Evolutionary conservation across 1,139 yeast species (phyloP).

Genomic region (Nakaseomyces sp.): DNA sequence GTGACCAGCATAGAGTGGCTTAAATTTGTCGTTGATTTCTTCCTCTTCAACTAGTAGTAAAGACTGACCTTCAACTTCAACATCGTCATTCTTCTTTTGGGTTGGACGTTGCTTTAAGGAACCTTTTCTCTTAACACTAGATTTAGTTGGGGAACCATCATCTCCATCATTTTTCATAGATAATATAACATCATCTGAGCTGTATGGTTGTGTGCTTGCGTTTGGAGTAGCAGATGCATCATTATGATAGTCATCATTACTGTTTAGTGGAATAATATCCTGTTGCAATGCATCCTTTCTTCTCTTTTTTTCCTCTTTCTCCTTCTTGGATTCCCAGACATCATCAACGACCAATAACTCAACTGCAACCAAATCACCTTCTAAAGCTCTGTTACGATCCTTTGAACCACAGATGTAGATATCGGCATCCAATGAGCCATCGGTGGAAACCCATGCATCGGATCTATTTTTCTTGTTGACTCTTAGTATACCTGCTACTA

Average conservation of each 20-base stretch:
- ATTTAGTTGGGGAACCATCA: slow-evolving; percentile 17
- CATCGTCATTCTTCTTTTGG: slow-evolving; percentile 97
- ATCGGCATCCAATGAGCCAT: slow-evolving; percentile 90
- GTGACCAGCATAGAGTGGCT: slow-evolving; percentile 95
- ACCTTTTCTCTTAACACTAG: slow-evolving; percentile 68
- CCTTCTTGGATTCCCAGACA: slow-evolving; percentile 94
- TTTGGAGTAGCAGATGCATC: slow-evolving; percentile 45
- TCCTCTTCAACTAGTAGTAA: slow-evolving; percentile 87
- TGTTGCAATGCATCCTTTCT: slow-evolving; percentile 54
- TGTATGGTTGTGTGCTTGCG: slow-evolving; percentile 19
- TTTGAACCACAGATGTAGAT: slow-evolving; percentile 98
- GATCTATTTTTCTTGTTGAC: slow-evolving; percentile 94
- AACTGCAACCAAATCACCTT: slow-evolving; percentile 93
- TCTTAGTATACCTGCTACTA: slow-evolving; percentile 85
- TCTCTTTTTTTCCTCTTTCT: slow-evolving; percentile 93
- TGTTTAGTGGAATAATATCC: slow-evolving; percentile 33
- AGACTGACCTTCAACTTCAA: slow-evolving; percentile 96
- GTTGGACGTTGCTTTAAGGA: slow-evolving; percentile 93
- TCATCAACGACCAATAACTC: slow-evolving; percentile 92
- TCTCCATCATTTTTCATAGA: slow-evolving; percentile 24
- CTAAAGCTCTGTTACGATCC: slow-evolving; percentile 94
- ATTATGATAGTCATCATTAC: slow-evolving; percentile 58
- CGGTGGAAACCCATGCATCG: slow-evolving; percentile 95
- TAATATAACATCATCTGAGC: slow-evolving; percentile 24
- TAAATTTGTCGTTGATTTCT: slow-evolving; percentile 84